A percentile compares a stretch with the other conserved stretches of the same genome.
These are phyloP conservation scores for Clarireedia monteithiana DNA, from an alignment of 2,329 filamentous ascomycete species.

Conservation along the genomic window DNA sequence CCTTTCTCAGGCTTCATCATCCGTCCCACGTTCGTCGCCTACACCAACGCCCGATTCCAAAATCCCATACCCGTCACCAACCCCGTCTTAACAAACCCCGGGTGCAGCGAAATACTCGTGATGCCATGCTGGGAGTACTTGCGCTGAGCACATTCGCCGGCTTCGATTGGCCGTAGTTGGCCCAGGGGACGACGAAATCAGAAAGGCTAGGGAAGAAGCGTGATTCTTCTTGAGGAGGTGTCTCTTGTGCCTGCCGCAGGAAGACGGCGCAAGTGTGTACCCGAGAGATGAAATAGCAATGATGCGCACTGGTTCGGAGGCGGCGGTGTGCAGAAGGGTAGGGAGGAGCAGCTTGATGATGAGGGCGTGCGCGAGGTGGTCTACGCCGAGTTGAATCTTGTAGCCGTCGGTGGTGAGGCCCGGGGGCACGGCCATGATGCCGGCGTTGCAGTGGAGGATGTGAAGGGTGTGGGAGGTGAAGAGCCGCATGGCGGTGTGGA, in stretches of 20 bases:
- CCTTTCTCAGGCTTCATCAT: not conserved
- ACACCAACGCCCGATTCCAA: not conserved
- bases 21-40: not conserved
- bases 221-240: slow-evolving; percentile 11
- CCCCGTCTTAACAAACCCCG: slow-evolving; percentile 26
- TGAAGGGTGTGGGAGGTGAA: slow-evolving; percentile 33
- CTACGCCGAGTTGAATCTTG: slow-evolving; percentile 40
- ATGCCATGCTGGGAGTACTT: slow-evolving; percentile 31
- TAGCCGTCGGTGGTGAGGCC: slow-evolving; percentile 37
- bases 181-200: slow-evolving; percentile 5
- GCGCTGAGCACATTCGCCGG: slow-evolving; percentile 40
- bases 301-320: slow-evolving; percentile 13
- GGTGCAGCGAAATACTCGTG: slow-evolving; percentile 33
- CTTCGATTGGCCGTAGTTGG: slow-evolving; percentile 39
- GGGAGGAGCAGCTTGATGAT: slow-evolving; percentile 33
- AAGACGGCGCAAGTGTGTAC: not conserved
- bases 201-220: slow-evolving; percentile 7
- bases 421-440: slow-evolving; percentile 34
- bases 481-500: slow-evolving; percentile 35
- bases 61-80: slow-evolving; percentile 1
- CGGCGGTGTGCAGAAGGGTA: slow-evolving; percentile 23
- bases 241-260: not conserved
- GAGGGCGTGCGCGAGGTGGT: slow-evolving; percentile 40
- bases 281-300: not conserved
- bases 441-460: slow-evolving; percentile 39